Base-by-base conservation (phyloP, 495 filamentous ascomycete genomes). In the Acidomyces sp. region DNA sequence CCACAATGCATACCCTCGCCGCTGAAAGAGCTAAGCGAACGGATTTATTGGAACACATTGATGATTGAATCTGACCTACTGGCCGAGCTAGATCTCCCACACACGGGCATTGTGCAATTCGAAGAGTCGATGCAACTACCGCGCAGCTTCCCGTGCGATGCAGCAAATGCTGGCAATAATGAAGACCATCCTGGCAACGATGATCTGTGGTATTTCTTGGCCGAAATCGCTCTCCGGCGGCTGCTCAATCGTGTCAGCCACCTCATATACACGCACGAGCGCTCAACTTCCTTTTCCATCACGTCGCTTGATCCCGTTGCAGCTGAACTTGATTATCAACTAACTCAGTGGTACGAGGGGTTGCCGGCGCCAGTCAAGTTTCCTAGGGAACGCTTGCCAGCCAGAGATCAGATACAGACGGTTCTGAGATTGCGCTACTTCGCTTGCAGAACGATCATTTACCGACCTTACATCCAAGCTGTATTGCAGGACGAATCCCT, bases 371-470 rank as follows among this genome's bases (percentile, higher is more conserved):
- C 81, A 6, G 66, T 88, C 37, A 78, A 81, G 49, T 86, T 85
- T 56, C 82, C 81, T 20, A 77, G 80, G 49, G 72, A 69, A 29
- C 64, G 71, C 32, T 56, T 69, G 2, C 71, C 77, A 44, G 64
- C 82, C 19, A 65, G 72, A 43, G 77, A 85, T 55, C 72, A 80
- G 15, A 72, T 85, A 24, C 82, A 88, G 58, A 86, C 81, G 16
- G 82, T 86, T 33, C 59, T 86, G 19, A 64, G 82, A 31, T 62
- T 86, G 48, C 74, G 82, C 26, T 88, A 85, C 63, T 84, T 78
- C 60, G 82, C 82, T 31, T 86, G 82, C 57, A 76, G 78, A 36
- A 85, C 82, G 26, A 85, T 87, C 55, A 87, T 87, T 49, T 86
- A 79, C 63, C 69, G 82, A 17, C 82, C 82, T 2, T 87, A 86